Conservation (phyloP, 345 rosid genomes). For the Punica granatum region DNA sequence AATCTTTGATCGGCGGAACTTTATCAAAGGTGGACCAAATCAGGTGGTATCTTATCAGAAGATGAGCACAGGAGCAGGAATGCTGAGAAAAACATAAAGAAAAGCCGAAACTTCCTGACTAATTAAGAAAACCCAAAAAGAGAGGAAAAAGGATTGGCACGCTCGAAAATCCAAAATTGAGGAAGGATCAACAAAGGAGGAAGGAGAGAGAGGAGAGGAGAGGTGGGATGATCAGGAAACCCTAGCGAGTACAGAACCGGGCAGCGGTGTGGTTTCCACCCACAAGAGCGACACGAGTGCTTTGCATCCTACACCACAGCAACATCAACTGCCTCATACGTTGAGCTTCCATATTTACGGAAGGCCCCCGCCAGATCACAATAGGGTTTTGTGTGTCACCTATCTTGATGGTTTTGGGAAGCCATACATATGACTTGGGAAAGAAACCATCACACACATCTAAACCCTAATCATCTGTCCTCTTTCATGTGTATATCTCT, state of each 20-base stretch:
- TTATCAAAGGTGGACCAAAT: slow-evolving; percentile 5
- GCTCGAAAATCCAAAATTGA: no score
- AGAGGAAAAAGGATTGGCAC: not conserved
- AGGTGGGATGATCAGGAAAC: slow-evolving; percentile 4
- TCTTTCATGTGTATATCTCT: not conserved
- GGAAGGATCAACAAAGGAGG: not conserved
- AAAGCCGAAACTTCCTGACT: not conserved
- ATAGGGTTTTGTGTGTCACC: not conserved
- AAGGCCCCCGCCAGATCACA: not conserved
- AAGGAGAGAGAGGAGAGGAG: not conserved
- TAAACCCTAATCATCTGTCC: slow-evolving; percentile 1
- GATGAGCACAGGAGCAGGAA: slow-evolving; percentile 16
- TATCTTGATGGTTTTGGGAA: not conserved
- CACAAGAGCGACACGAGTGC: slow-evolving; percentile 49
- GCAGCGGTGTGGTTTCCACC: slow-evolving; percentile 92
- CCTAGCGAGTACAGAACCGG: slow-evolving; percentile 76
- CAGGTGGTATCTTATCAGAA: slow-evolving; percentile 12
- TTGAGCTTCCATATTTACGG: slow-evolving; percentile 46
- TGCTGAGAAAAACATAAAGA: slow-evolving; percentile 7
- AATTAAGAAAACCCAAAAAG: not conserved
- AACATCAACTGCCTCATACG: slow-evolving; percentile 47
- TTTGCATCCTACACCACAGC: slow-evolving; percentile 39
- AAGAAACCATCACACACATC: not conserved
- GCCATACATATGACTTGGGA: not conserved
- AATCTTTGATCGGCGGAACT: not conserved